Evolutionary conservation across 2,329 filamentous ascomycete species (phyloP).

Genomic region (Talaromyces marneffei): DNA sequence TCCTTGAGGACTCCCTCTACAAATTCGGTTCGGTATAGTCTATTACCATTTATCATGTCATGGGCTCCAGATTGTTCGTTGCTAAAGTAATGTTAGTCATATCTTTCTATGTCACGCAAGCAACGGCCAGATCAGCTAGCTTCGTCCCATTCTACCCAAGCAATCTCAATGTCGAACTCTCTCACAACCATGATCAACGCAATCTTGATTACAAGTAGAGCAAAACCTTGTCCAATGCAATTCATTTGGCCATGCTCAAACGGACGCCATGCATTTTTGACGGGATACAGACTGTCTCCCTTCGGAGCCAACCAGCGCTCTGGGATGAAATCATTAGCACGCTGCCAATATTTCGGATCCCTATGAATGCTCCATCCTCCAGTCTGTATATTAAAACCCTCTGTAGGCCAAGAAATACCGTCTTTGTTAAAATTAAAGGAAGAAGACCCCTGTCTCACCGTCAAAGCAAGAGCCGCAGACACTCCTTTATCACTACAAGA

Average conservation of each 20-base stretch:
- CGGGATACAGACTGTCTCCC: background rate
- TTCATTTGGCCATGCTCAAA: constrained; percentile 46
- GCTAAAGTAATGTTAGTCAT: background rate
- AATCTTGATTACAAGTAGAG: constrained; percentile 38
- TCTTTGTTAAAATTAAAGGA: background rate
- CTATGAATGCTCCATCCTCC: background rate
- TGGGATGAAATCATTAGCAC: background rate
- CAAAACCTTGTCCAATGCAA: constrained; percentile 48
- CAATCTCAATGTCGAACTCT: constrained; percentile 20
- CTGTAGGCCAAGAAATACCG: background rate
- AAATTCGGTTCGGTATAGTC: background rate
- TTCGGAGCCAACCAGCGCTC: background rate
- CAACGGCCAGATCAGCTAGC: background rate
- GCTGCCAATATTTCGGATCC: background rate
- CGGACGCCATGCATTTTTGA: constrained; percentile 40
- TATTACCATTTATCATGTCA: background rate
- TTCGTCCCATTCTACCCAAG: background rate
- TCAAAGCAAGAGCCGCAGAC: constrained; percentile 39
- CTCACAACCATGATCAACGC: constrained; percentile 21
- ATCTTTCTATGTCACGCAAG: too few relatives aligned
- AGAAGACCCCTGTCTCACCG: background rate
- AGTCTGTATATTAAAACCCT: background rate
- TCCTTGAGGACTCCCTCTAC: background rate
- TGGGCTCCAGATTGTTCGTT: background rate
- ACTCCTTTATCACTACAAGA: constrained; percentile 50